These are phyloP conservation scores for Eimeria falciformis DNA, from an alignment of 169 alveolate genomes.

Conservation along the genomic window DNA sequence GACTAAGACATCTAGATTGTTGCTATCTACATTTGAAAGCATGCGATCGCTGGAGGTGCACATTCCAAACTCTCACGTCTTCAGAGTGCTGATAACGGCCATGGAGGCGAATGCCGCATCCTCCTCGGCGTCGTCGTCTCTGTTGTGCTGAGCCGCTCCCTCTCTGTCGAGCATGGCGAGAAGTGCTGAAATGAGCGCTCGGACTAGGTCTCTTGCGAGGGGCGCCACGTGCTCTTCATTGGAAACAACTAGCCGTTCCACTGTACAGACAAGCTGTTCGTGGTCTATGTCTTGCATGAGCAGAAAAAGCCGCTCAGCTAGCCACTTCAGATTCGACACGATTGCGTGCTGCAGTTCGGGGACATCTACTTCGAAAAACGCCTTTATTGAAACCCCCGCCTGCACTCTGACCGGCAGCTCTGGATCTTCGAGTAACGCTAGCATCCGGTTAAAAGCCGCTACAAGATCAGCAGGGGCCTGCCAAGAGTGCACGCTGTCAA, in stretches of 20 bases:
- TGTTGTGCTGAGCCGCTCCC: conserved; percentile 26
- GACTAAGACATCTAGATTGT: too few relatives aligned
- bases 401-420: conserved; percentile 71
- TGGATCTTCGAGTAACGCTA: conserved; percentile 26
- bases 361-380: not conserved
- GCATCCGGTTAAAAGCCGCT: conserved; percentile 14
- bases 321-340: conserved; percentile 1
- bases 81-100: conserved; percentile 65
- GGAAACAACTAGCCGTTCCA: conserved; percentile 29
- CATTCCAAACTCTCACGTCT: conserved; percentile 44
- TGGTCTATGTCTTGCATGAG: conserved; percentile 55
- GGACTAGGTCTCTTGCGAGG: conserved; percentile 35
- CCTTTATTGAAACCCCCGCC: conserved; percentile 50
- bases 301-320: conserved; percentile 32
- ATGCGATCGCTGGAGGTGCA: too few relatives aligned
- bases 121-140: conserved; percentile 59
- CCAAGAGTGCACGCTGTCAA: not conserved
- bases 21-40: too few relatives aligned
- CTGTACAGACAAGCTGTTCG: conserved; percentile 50
- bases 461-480: not conserved
- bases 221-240: conserved; percentile 59
- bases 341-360: conserved; percentile 45
- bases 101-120: conserved; percentile 70
- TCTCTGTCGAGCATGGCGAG: conserved; percentile 21
- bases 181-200: conserved; percentile 39